These are phyloP conservation scores for Elongisporangium senticosum DNA, from an alignment of 352 stramenopile genomes.

Conservation along the genomic window DNA sequence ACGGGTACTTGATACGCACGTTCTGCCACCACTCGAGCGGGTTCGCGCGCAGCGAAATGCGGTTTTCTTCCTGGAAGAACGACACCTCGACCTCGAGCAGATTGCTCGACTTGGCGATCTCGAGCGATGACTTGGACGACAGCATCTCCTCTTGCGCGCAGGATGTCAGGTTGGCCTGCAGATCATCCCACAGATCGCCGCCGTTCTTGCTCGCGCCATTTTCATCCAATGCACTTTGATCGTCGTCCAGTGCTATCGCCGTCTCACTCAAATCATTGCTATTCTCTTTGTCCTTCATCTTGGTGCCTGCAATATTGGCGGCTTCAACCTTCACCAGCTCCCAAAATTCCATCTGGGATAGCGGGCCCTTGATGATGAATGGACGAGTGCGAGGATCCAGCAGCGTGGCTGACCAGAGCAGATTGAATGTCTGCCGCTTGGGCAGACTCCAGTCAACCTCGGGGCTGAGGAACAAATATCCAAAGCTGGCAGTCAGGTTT, in stretches of 20 bases:
- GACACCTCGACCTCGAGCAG: constrained; percentile 73
- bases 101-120: constrained; percentile 70
- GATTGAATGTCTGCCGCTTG: constrained; percentile 55
- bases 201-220: constrained; percentile 12
- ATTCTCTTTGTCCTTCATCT: constrained; percentile 45
- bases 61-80: constrained; percentile 66
- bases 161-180: constrained; percentile 64
- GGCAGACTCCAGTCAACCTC: constrained; percentile 28
- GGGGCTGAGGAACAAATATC: constrained; percentile 47
- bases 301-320: constrained; percentile 40
- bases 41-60: constrained; percentile 51
- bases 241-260: constrained; percentile 34
- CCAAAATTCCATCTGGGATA: constrained; percentile 57
- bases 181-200: constrained; percentile 66
- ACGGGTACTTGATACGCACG: constrained; percentile 79
- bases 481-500: constrained; percentile 52
- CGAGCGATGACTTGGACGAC: constrained; percentile 59
- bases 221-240: constrained; percentile 16
- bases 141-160: constrained; percentile 74
- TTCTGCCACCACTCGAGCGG: constrained; percentile 74
- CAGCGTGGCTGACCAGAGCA: constrained; percentile 63
- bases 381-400: constrained; percentile 66
- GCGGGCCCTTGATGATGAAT: constrained; percentile 70
- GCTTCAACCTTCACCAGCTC: constrained; percentile 63
- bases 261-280: constrained; percentile 31